phyloP scores from a whole-genome alignment of 345 rosid genomes.

The Pugionium cornutum region DNA sequence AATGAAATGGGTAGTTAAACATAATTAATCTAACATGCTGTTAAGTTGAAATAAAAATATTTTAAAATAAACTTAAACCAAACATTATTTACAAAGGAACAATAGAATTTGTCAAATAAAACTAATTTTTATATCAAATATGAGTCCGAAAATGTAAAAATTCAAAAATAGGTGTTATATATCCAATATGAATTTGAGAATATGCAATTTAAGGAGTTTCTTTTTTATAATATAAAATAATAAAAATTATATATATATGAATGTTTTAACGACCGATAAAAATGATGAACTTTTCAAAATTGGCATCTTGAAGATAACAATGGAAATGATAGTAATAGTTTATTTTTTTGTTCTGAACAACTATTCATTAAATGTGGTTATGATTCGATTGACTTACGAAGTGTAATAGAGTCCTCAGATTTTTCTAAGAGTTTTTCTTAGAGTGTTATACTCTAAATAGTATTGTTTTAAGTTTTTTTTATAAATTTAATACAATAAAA shows the following conservation, averaged over 20 bases:
- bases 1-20: neutral
- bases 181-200: neutral
- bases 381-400: conserved; percentile 14
- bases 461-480: too few relatives aligned
- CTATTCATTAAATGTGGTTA: conserved; percentile 13
- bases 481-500: too few relatives aligned
- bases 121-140: neutral
- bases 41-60: too few relatives aligned
- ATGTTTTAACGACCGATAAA: neutral
- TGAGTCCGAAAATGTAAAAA: neutral
- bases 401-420: neutral
- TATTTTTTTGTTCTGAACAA: neutral
- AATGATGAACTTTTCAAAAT: conserved; percentile 13
- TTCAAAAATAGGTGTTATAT: neutral
- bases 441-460: too few relatives aligned
- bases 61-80: too few relatives aligned
- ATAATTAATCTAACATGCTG: neutral
- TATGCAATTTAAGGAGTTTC: too few relatives aligned
- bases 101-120: too few relatives aligned
- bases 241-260: neutral
- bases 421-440: neutral
- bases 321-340: conserved; percentile 2
- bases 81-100: too few relatives aligned
- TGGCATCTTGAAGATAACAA: conserved; percentile 15
- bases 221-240: too few relatives aligned